phyloP scores from a whole-genome alignment of 176 grass and related monocot species.

The Carex scoparia region DNA sequence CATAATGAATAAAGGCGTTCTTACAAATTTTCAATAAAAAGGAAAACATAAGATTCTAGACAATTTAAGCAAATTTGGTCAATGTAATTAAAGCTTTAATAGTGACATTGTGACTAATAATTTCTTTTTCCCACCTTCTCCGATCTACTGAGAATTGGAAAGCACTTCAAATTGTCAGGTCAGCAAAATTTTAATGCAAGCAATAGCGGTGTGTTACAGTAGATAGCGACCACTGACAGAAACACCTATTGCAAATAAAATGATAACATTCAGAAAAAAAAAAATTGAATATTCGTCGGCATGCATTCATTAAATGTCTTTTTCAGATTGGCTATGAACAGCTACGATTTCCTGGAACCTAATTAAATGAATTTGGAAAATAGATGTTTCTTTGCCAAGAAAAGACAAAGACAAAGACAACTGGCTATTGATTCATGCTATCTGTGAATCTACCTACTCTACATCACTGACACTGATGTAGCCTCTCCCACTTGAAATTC shows the following conservation, averaged over 20 bases:
- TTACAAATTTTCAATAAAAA: not conserved
- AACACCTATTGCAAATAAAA: conserved; percentile 6
- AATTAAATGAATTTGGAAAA: not conserved
- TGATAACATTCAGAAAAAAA: not conserved
- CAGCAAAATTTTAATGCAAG: not conserved
- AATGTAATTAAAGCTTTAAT: conserved; percentile 1
- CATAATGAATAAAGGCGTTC: not conserved
- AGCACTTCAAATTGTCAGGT: conserved; percentile 2
- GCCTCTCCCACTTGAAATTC: not conserved
- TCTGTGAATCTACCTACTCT: conserved; percentile 20
- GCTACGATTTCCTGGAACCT: conserved; percentile 7
- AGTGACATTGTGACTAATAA: not conserved
- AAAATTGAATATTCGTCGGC: not conserved
- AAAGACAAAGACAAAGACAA: conserved; percentile 13
- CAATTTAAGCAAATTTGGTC: not conserved
- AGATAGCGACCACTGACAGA: not conserved
- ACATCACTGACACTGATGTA: conserved; percentile 7
- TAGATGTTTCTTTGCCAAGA: not conserved
- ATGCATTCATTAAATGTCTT: conserved; percentile 21
- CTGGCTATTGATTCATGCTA: conserved; percentile 17
- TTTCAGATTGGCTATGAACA: conserved; percentile 14
- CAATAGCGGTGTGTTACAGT: not conserved
- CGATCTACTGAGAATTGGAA: not conserved
- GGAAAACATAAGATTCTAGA: not conserved
- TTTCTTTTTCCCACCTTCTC: not conserved